These are phyloP conservation scores for Kwoniella europaea DNA, from an alignment of 768 basidiomycete species.

Conservation along the genomic window DNA sequence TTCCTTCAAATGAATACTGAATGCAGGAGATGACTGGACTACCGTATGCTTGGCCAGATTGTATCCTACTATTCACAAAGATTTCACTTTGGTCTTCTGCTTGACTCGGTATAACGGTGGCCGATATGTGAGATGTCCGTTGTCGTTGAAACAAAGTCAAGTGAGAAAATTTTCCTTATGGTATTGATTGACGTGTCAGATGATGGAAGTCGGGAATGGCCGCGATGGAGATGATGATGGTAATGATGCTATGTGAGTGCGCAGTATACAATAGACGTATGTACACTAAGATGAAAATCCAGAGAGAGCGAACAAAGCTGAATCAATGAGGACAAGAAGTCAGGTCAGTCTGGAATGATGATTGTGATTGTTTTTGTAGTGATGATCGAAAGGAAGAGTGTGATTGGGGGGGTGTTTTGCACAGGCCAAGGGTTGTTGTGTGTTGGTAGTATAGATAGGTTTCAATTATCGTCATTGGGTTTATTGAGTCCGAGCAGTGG, in stretches of 20 bases:
- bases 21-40: neutral
- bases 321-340: neutral
- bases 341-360: neutral
- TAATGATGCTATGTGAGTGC: neutral
- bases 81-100: neutral
- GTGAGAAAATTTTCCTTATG: neutral
- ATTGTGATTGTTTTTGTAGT: neutral
- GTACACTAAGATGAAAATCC: neutral
- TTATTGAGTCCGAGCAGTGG: neutral
- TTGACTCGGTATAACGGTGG: neutral
- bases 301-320: neutral
- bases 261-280: conserved; percentile 5
- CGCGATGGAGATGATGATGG: neutral
- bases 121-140: neutral
- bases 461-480: neutral
- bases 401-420: neutral
- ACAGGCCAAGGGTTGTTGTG: neutral
- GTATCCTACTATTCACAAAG: neutral
- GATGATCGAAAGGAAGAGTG: neutral
- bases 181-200: neutral
- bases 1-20: neutral
- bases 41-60: neutral
- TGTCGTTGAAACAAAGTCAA: neutral
- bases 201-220: conserved; percentile 10
- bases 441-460: neutral